These are phyloP conservation scores for Jackrogersella multiformis DNA, from an alignment of 495 filamentous ascomycete genomes.

Conservation along the genomic window DNA sequence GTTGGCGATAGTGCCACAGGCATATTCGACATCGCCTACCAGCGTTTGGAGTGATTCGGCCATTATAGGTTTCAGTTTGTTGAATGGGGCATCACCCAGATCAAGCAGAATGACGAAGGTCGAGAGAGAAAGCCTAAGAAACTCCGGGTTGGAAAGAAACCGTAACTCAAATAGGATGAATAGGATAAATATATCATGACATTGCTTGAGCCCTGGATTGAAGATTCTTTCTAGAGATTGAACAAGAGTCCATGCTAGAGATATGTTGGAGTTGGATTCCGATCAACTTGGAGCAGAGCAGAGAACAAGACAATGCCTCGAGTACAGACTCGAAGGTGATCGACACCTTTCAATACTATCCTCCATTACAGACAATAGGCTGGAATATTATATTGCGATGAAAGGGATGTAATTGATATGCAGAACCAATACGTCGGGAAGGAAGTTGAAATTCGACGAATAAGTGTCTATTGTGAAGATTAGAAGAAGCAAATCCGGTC, in stretches of 20 bases:
- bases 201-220: neutral
- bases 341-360: neutral
- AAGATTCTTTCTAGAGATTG: neutral
- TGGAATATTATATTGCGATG: neutral
- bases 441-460: constrained; percentile 14
- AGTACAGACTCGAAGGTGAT: neutral
- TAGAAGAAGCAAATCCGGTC: constrained; percentile 18
- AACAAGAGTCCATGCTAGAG: neutral
- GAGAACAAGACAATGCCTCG: neutral
- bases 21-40: constrained; percentile 19
- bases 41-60: constrained; percentile 19
- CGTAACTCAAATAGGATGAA: neutral
- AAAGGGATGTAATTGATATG: constrained; percentile 16
- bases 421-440: constrained; percentile 15
- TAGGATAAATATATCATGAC: no score
- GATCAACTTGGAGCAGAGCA: neutral
- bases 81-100: neutral
- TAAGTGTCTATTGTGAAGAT: constrained; percentile 8
- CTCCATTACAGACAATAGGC: no score
- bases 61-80: constrained; percentile 1
- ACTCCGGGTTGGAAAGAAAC: neutral
- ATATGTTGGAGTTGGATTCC: neutral
- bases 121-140: no score
- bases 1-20: constrained; percentile 22
- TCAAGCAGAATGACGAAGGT: no score